Evolutionary conservation across 768 basidiomycete species (phyloP).

Genomic region (Podaxis rugospora): DNA sequence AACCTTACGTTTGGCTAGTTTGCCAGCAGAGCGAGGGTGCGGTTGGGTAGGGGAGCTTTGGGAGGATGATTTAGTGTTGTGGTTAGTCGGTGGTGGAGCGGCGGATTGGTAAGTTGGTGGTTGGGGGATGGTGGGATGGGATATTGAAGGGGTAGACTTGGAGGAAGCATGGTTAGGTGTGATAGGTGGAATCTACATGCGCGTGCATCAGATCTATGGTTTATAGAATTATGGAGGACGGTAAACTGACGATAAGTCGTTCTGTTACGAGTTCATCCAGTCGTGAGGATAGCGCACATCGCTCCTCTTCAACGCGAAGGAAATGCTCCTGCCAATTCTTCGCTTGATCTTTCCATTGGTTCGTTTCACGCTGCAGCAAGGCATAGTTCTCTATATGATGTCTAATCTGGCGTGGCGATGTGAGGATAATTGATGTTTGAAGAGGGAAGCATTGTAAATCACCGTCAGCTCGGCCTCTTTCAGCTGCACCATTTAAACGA

Average conservation of each 20-base stretch:
- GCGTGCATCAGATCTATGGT: background rate
- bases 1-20: background rate
- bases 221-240: background rate
- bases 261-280: slow-evolving; percentile 57
- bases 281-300: slow-evolving; percentile 50
- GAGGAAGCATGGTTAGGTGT: background rate
- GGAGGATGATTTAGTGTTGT: background rate
- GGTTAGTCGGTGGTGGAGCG: background rate
- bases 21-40: slow-evolving; percentile 9
- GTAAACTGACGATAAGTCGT: slow-evolving; percentile 36
- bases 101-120: slow-evolving; percentile 12
- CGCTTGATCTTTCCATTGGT: slow-evolving; percentile 74
- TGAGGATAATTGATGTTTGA: background rate
- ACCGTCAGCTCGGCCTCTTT: slow-evolving; percentile 57
- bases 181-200: background rate
- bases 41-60: background rate
- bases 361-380: slow-evolving; percentile 58
- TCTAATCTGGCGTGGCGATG: slow-evolving; percentile 60
- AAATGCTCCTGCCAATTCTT: slow-evolving; percentile 81
- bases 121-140: background rate
- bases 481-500: slow-evolving; percentile 30
- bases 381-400: slow-evolving; percentile 49
- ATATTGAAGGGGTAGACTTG: background rate
- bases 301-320: slow-evolving; percentile 66
- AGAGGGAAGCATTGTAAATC: slow-evolving; percentile 5